These are phyloP conservation scores for Aspergillus panamensis DNA, from an alignment of 495 filamentous ascomycete species.

Conservation along the genomic window DNA sequence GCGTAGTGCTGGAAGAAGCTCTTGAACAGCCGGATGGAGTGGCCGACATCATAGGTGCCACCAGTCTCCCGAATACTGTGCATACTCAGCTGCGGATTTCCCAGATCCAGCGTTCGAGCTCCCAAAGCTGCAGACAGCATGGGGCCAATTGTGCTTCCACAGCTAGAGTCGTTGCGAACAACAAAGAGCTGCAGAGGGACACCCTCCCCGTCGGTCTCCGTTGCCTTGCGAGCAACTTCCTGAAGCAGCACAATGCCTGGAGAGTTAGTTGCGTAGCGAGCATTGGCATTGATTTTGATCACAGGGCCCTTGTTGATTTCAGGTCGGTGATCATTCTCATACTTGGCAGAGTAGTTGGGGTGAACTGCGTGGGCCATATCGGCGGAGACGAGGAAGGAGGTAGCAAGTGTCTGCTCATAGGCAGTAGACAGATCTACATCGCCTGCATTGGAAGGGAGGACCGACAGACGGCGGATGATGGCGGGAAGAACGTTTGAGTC, in stretches of 20 bases:
- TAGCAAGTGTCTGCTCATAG: conserved; percentile 87
- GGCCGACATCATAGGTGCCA: conserved; percentile 81
- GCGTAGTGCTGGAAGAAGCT: conserved; percentile 83
- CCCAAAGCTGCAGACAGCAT: conserved; percentile 87
- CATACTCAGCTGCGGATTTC: conserved; percentile 96
- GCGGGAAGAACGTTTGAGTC: conserved; percentile 88
- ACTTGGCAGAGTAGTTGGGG: conserved; percentile 89
- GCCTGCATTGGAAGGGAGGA: conserved; percentile 56
- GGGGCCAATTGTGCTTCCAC: conserved; percentile 93
- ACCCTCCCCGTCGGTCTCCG: conserved; percentile 43
- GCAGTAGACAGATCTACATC: conserved; percentile 63
- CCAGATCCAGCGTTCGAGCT: conserved; percentile 83
- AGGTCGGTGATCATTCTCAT: conserved; percentile 84
- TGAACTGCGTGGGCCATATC: conserved; percentile 97
- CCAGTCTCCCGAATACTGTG: conserved; percentile 94
- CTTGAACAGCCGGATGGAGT: conserved; percentile 81
- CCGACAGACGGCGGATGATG: conserved; percentile 81
- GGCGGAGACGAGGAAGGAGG: conserved; percentile 92
- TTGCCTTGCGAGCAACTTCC: conserved; percentile 70
- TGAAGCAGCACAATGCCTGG: conserved; percentile 91
- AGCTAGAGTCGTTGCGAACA: conserved; percentile 89
- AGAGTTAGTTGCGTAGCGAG: conserved; percentile 91
- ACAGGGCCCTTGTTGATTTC: conserved; percentile 95
- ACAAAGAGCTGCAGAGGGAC: conserved; percentile 95
- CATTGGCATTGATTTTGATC: conserved; percentile 97